Conservation (phyloP, 345 rosid species). For the Hirschfeldia incana region DNA sequence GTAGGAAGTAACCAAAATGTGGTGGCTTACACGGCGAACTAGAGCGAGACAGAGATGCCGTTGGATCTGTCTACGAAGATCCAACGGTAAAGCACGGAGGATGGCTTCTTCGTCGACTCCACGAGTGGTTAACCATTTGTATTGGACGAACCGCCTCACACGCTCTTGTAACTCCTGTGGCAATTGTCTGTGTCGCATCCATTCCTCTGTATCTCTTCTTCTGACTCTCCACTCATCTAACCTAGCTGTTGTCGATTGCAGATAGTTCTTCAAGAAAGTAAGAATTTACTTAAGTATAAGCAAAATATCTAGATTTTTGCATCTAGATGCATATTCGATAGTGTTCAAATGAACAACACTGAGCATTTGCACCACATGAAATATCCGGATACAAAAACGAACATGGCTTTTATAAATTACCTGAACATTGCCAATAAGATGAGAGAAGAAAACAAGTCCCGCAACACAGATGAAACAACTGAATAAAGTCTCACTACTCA, state of each 20-base stretch:
- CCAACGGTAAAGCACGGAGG: constrained; percentile 64
- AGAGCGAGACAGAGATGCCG: constrained; percentile 81
- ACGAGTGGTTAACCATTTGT: constrained; percentile 80
- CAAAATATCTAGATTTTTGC: too few species aligned
- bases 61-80: constrained; percentile 75
- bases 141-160: constrained; percentile 75
- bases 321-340: too few species aligned
- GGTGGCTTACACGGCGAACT: constrained; percentile 76
- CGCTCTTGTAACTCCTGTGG: constrained; percentile 77
- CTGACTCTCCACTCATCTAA: constrained; percentile 85
- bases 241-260: constrained; percentile 84
- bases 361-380: too few species aligned
- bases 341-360: too few species aligned
- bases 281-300: constrained; percentile 11
- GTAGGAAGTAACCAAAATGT: background rate
- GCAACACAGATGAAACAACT: constrained; percentile 64
- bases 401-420: constrained; percentile 27
- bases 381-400: too few species aligned
- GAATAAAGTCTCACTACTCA: constrained; percentile 57
- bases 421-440: constrained; percentile 89
- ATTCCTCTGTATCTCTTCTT: constrained; percentile 89
- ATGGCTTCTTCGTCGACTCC: constrained; percentile 87
- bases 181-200: constrained; percentile 94
- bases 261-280: constrained; percentile 53
- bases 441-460: constrained; percentile 78